Base-by-base conservation (phyloP, 1,139 yeast species). In the Lodderomyces oxycetoniae region DNA sequence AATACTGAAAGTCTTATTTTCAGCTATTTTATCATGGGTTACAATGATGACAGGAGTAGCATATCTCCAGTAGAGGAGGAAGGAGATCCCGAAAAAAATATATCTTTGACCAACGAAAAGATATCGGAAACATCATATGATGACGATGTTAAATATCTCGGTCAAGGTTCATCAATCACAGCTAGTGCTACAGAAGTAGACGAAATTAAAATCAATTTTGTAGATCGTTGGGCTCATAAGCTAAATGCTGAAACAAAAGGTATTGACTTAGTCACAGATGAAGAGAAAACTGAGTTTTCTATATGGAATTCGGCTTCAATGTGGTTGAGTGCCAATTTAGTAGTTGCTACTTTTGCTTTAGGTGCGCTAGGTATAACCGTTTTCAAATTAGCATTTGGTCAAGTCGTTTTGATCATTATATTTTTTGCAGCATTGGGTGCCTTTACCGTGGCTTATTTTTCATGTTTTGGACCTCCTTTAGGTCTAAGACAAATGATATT, bases 311-410 rank as follows among this genome's bases (percentile, higher is more conserved):
- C 93, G 17, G 88, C 89, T 27, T 71, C 89, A 37, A 85, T 88
- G 95, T 88, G 96, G 96, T 71, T 84, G 51, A 82, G 93, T 17
- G 95, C 95, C 24, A 88, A 88, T 60, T 67, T 86, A 73, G 96
- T 87, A 39, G 76, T 88, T 53, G 88, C 95, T 15, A 77, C 95
- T 16, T 80, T 75, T 50, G 69, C 95, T 2, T 65, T 87, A 33
- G 96, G 96, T 54, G 83, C 84, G 39, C 63, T 88, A 35, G 95
- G 95, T 38, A 65, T 79, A 33, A 57, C 74, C 26, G 67, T 66
- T n/a, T 74, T 70, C 43, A 63, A 53, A 3, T 61, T 74, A 44
- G 70, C 76, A 32, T 81, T 85, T 60, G 80, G 86, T 77, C 81
- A 79, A 51, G 63, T 79, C 11, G 71, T 74, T 24, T 61, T 79